A percentile compares a stretch with the other conserved stretches of the same genome.
phyloP scores from a whole-genome alignment of 1,284 basidiomycete genomes.

The Puccinia sorghi region DNA sequence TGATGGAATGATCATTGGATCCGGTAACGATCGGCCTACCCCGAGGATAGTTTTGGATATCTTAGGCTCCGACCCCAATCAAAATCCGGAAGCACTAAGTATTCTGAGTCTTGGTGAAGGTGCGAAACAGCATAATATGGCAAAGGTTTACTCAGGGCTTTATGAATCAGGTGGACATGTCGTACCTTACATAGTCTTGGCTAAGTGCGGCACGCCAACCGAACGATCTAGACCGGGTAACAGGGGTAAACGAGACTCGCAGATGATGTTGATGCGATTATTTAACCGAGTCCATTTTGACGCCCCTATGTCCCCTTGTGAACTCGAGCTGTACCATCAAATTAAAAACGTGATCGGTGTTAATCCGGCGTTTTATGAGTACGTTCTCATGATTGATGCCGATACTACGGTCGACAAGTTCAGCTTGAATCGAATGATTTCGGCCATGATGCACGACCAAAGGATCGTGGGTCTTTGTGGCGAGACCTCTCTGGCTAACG shows the following conservation, averaged over 20 bases:
- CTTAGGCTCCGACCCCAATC: conserved; percentile 85
- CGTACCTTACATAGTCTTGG: conserved; percentile 93
- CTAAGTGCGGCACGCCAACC: conserved; percentile 93
- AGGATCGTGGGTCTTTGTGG: conserved; percentile 90
- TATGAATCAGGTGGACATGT: conserved; percentile 94
- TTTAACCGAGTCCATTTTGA: conserved; percentile 98
- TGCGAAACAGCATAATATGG: conserved; percentile 95
- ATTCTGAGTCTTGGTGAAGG: conserved; percentile 94
- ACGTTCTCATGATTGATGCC: conserved; percentile 93
- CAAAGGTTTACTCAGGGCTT: conserved; percentile 93
- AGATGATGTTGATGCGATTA: conserved; percentile 95
- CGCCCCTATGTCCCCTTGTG: conserved; percentile 90
- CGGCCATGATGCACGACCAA: conserved; percentile 82
- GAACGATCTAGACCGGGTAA: conserved; percentile 92
- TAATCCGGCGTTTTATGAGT: conserved; percentile 97
- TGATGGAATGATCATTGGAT: conserved; percentile 97
- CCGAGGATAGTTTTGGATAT: conserved; percentile 89
- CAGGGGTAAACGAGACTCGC: conserved; percentile 93
- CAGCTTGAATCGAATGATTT: conserved; percentile 84
- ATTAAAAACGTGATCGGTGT: conserved; percentile 99
- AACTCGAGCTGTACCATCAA: conserved; percentile 97
- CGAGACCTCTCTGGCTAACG: conserved; percentile 84
- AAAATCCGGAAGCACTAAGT: conserved; percentile 90
- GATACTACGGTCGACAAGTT: conserved; percentile 88
- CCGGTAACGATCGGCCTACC: conserved; percentile 86